Percentiles rank a stretch among this genome's conserved stretches.
Evolutionary conservation across 116 monocot genomes (phyloP).

Genomic region (Trichopus zeylanicus): DNA sequence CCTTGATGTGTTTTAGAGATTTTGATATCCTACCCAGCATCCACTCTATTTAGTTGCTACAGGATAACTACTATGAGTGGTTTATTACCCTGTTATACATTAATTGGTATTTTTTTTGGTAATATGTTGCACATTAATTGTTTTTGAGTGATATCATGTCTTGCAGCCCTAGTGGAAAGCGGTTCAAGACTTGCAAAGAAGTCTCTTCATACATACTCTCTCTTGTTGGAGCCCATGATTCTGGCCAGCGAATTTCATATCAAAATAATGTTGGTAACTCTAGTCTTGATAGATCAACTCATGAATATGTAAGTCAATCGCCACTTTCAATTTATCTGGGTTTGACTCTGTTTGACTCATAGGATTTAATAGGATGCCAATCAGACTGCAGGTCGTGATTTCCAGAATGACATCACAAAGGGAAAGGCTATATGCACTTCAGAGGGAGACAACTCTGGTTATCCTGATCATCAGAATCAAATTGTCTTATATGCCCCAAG

Average conservation of each 20-base stretch:
- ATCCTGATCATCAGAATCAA: constrained; percentile 33
- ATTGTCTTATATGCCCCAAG: constrained; percentile 8
- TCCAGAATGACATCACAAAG: constrained; percentile 17
- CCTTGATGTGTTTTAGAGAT: too few species aligned
- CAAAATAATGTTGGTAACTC: constrained; percentile 7
- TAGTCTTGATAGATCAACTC: constrained; percentile 13
- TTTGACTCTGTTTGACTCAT: constrained; percentile 5
- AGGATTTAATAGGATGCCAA: constrained; percentile 18
- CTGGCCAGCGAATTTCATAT: constrained; percentile 7
- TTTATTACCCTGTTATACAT: too few species aligned
- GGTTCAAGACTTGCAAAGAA: constrained; percentile 74
- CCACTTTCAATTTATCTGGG: constrained; percentile 6
- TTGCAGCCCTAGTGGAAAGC: constrained; percentile 73
- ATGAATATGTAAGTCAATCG: constrained; percentile 40
- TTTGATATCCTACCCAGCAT: too few species aligned
- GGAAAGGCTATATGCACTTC: constrained; percentile 16
- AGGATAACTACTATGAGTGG: too few species aligned
- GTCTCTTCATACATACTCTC: constrained; percentile 74
- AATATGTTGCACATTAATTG: not conserved
- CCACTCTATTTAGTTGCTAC: too few species aligned
- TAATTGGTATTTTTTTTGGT: too few species aligned
- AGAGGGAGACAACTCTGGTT: constrained; percentile 16
- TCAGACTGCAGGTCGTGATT: constrained; percentile 39
- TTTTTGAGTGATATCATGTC: constrained; percentile 11
- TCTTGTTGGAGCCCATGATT: constrained; percentile 40